These are phyloP conservation scores for Populus nigra DNA, from an alignment of 345 rosid genomes.

Conservation along the genomic window DNA sequence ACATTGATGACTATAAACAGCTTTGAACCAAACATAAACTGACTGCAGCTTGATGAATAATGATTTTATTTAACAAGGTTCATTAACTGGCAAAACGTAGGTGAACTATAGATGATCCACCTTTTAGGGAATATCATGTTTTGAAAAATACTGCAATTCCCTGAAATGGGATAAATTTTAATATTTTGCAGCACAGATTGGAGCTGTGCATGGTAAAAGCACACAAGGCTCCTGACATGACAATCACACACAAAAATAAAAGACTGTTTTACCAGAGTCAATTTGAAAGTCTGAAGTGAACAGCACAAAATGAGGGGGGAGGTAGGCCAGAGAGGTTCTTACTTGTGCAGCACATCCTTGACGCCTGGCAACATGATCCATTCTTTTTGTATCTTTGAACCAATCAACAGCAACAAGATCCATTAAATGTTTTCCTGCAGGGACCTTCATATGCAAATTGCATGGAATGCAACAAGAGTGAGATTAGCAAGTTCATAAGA, in stretches of 20 bases:
- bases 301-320: not conserved
- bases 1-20: not conserved
- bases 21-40: not conserved
- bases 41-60: not conserved
- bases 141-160: not conserved
- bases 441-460: slow-evolving; percentile 52
- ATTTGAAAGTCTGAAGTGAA: not conserved
- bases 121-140: not conserved
- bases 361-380: slow-evolving; percentile 92
- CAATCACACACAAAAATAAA: not conserved
- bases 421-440: slow-evolving; percentile 94
- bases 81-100: not conserved
- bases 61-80: not conserved
- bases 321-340: slow-evolving; percentile 18
- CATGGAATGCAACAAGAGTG: slow-evolving; percentile 2
- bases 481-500: slow-evolving; percentile 9
- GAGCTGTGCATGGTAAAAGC: not conserved
- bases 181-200: not conserved
- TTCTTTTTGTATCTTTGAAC: slow-evolving; percentile 94
- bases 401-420: slow-evolving; percentile 99
- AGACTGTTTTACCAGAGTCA: not conserved
- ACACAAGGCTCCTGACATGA: not conserved
- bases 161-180: not conserved
- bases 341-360: slow-evolving; percentile 97
- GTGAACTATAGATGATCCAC: not conserved